Conservation (phyloP, 257 asterid genomes). For the Jacaranda copaia region DNA sequence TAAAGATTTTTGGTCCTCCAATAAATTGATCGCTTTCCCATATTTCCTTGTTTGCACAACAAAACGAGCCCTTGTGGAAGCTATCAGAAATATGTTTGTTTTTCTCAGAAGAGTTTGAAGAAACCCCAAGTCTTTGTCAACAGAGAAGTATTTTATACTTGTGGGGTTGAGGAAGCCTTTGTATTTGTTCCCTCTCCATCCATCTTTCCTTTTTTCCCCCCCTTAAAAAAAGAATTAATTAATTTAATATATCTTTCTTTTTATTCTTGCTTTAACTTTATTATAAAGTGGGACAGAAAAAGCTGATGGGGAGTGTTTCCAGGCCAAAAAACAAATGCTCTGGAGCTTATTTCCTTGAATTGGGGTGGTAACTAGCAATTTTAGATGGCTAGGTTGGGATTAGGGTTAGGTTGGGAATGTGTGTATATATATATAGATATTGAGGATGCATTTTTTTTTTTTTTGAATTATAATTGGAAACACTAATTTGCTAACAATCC, state of each 20-base stretch:
- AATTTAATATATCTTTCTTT: slow-evolving; percentile 34
- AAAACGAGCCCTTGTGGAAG: slow-evolving; percentile 43
- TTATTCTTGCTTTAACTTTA: slow-evolving; percentile 67
- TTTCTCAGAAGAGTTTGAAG: slow-evolving; percentile 48
- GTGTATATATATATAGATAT: neutral
- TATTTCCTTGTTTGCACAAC: slow-evolving; percentile 40
- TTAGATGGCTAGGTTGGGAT: slow-evolving; percentile 33
- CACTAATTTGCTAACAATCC: slow-evolving; percentile 25
- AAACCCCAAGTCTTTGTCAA: slow-evolving; percentile 54
- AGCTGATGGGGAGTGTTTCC: slow-evolving; percentile 73
- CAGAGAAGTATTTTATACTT: slow-evolving; percentile 51
- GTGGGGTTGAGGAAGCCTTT: slow-evolving; percentile 54
- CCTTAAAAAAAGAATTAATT: slow-evolving; percentile 9
- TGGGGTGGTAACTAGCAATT: slow-evolving; percentile 43
- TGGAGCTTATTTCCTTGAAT: slow-evolving; percentile 58
- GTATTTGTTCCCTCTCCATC: slow-evolving; percentile 40
- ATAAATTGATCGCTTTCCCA: slow-evolving; percentile 25
- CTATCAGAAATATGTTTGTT: slow-evolving; percentile 47
- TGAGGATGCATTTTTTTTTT: neutral
- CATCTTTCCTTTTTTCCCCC: slow-evolving; percentile 22
- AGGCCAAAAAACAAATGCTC: slow-evolving; percentile 59
- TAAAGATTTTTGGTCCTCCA: neutral
- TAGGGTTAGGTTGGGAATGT: neutral
- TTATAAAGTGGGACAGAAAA: slow-evolving; percentile 69
- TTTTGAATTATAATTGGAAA: neutral